A percentile compares a stretch with the other conserved stretches of the same genome.
Conservation (phyloP, 2,329 filamentous ascomycete genomes). For the Zopfia rhizophila region DNA sequence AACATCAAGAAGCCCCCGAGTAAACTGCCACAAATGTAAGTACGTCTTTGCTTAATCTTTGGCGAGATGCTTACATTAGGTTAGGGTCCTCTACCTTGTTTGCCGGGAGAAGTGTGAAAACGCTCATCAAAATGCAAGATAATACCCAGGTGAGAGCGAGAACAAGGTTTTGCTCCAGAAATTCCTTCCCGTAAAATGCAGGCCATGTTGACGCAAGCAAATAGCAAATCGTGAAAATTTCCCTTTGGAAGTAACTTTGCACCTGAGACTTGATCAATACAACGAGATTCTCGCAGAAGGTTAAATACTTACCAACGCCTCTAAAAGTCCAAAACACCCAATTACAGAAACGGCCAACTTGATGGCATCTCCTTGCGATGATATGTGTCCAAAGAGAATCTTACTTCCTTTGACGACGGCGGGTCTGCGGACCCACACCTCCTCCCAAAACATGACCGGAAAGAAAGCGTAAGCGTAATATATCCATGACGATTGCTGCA, state of each 20-base stretch:
- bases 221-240: constrained; percentile 86
- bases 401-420: constrained; percentile 74
- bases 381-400: constrained; percentile 75
- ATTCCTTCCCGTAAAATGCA: constrained; percentile 74
- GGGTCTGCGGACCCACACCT: constrained; percentile 81
- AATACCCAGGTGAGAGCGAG: constrained; percentile 77
- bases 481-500: constrained; percentile 80
- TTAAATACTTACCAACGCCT: constrained; percentile 69
- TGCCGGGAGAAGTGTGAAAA: constrained; percentile 88
- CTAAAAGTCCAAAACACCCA: constrained; percentile 77
- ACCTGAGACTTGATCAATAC: constrained; percentile 65
- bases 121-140: constrained; percentile 85
- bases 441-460: constrained; percentile 95
- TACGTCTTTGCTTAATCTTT: neutral
- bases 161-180: constrained; percentile 72
- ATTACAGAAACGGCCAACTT: constrained; percentile 72
- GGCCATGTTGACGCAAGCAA: constrained; percentile 83
- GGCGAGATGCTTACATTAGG: constrained; percentile 71
- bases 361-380: constrained; percentile 66
- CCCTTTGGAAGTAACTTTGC: constrained; percentile 89
- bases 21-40: constrained; percentile 61
- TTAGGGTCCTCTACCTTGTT: constrained; percentile 82
- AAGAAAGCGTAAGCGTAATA: constrained; percentile 96
- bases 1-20: constrained; percentile 83
- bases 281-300: neutral